phyloP scores from a whole-genome alignment of 306 rosid genomes.

The Sicyos baderoa region DNA sequence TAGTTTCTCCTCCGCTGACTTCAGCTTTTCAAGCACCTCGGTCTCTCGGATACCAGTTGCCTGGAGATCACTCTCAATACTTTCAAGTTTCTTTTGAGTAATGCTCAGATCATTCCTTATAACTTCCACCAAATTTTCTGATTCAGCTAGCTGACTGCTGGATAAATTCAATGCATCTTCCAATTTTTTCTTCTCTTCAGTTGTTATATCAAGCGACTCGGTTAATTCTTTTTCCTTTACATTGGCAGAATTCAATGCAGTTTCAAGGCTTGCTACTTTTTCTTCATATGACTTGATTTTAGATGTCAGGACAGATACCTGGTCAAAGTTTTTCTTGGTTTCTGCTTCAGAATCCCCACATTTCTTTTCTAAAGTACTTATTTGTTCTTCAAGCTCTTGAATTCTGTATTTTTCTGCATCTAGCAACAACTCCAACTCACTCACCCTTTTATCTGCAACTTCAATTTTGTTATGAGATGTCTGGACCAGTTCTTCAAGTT shows the following conservation, averaged over 20 bases:
- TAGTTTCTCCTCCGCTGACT: slow-evolving; percentile 55
- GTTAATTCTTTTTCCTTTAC: slow-evolving; percentile 52
- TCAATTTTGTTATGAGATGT: slow-evolving; percentile 60
- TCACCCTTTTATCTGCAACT: slow-evolving; percentile 51
- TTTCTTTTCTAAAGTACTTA: slow-evolving; percentile 52
- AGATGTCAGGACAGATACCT: slow-evolving; percentile 44
- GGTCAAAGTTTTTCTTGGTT: slow-evolving; percentile 40
- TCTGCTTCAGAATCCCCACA: slow-evolving; percentile 48
- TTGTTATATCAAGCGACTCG: slow-evolving; percentile 41
- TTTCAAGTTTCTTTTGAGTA: slow-evolving; percentile 58
- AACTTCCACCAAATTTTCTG: slow-evolving; percentile 58
- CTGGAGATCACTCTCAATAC: slow-evolving; percentile 51
- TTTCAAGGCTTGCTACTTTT: slow-evolving; percentile 51
- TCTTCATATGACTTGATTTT: slow-evolving; percentile 71
- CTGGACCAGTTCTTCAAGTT: slow-evolving; percentile 81
- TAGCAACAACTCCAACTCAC: slow-evolving; percentile 73
- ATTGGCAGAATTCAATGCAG: slow-evolving; percentile 40
- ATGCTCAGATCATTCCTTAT: slow-evolving; percentile 63
- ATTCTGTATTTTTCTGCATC: slow-evolving; percentile 84
- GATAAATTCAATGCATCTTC: slow-evolving; percentile 48
- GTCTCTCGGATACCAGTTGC: slow-evolving; percentile 51
- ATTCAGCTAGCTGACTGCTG: slow-evolving; percentile 55
- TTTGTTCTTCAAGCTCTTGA: slow-evolving; percentile 82
- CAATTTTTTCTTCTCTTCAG: slow-evolving; percentile 56
- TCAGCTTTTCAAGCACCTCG: slow-evolving; percentile 50